Evolutionary conservation across 192 early-diverging fungal genomes (phyloP).

Genomic region (Coemansia sp.): DNA sequence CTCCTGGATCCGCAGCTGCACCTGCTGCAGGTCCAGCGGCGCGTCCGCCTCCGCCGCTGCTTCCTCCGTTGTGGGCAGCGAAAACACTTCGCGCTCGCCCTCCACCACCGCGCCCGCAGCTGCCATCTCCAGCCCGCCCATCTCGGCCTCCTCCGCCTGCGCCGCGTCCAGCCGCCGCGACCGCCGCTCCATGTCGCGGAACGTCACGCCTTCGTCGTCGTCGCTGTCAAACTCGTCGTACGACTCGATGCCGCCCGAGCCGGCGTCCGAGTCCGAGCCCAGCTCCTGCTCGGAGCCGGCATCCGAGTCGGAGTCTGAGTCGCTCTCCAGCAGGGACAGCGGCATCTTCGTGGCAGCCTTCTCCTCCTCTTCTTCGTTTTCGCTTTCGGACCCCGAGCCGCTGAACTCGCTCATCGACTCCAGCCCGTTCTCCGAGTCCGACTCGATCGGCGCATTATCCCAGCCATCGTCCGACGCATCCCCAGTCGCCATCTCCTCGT

Average conservation of each 20-base stretch:
- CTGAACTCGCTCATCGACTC: slow-evolving; percentile 52
- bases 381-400: slow-evolving; percentile 7
- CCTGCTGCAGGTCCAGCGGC: slow-evolving; percentile 67
- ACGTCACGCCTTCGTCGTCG: slow-evolving; percentile 23
- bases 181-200: slow-evolving; percentile 73
- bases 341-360: slow-evolving; percentile 26
- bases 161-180: slow-evolving; percentile 54
- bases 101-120: slow-evolving; percentile 56
- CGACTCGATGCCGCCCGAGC: slow-evolving; percentile 29
- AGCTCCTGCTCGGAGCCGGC: slow-evolving; percentile 12
- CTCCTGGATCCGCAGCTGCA: slow-evolving; percentile 88
- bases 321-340: slow-evolving; percentile 36
- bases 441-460: slow-evolving; percentile 48
- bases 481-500: slow-evolving; percentile 53
- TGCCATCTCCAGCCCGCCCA: slow-evolving; percentile 69
- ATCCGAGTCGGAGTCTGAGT: slow-evolving; percentile 21
- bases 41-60: slow-evolving; percentile 64
- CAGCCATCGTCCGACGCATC: slow-evolving; percentile 41
- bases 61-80: slow-evolving; percentile 64
- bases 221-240: slow-evolving; percentile 52
- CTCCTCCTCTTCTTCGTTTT: slow-evolving; percentile 15
- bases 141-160: slow-evolving; percentile 60
- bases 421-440: slow-evolving; percentile 50
- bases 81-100: slow-evolving; percentile 52
- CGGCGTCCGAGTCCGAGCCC: slow-evolving; percentile 18